A percentile compares a stretch with the other conserved stretches of the same genome.
Conservation (phyloP, 2,329 filamentous ascomycete genomes). For the Fragosphaeria purpurea region DNA sequence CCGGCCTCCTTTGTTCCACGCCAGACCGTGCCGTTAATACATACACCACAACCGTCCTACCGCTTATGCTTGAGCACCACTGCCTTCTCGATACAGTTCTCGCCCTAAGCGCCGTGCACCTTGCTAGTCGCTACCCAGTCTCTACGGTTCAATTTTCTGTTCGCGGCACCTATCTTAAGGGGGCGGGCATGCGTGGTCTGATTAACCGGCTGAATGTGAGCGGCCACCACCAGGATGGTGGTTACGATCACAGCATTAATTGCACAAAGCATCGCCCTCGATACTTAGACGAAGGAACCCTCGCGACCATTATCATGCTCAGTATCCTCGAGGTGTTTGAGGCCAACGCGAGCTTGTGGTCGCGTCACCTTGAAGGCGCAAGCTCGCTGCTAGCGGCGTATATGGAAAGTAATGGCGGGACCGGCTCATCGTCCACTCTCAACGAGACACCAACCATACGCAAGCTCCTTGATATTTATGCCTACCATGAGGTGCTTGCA, state of each 20-base stretch:
- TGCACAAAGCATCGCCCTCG: too few species aligned
- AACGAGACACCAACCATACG: background rate
- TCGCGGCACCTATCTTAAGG: background rate
- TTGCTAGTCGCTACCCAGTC: slow-evolving; percentile 15
- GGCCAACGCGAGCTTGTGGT: slow-evolving; percentile 1
- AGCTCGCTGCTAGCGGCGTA: background rate
- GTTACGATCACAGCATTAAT: too few species aligned
- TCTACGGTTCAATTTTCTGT: background rate
- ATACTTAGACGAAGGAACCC: background rate
- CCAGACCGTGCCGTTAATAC: slow-evolving; percentile 3
- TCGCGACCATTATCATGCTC: slow-evolving; percentile 1
- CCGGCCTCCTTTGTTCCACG: slow-evolving; percentile 2
- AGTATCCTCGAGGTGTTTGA: slow-evolving; percentile 1
- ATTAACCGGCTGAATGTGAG: background rate
- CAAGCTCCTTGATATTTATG: slow-evolving; percentile 2
- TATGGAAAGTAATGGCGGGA: background rate
- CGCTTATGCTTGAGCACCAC: slow-evolving; percentile 2
- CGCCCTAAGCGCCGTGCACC: slow-evolving; percentile 42
- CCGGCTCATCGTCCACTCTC: background rate
- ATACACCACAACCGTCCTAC: slow-evolving; percentile 29
- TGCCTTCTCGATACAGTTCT: slow-evolving; percentile 43
- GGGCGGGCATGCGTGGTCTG: background rate
- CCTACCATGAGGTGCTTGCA: slow-evolving; percentile 3
- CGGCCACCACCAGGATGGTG: background rate
- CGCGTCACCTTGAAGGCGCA: background rate